Evolutionary conservation across 768 basidiomycete species (phyloP).

Genomic region (Strobilomyces dryophilus): DNA sequence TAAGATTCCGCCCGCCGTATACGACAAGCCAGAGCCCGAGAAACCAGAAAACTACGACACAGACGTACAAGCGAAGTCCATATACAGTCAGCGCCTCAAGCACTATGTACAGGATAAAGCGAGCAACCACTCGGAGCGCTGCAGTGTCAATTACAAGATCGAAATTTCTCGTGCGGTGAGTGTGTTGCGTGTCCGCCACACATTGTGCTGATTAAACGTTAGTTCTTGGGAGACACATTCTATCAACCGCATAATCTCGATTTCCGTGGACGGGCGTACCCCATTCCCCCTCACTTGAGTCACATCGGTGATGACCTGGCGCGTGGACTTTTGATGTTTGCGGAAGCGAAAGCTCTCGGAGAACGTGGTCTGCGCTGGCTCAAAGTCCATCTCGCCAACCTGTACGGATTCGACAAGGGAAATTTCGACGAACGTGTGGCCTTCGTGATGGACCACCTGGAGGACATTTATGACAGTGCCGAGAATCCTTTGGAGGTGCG

Average conservation of each 20-base stretch:
- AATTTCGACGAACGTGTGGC: constrained; percentile 88
- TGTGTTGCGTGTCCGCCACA: constrained; percentile 10
- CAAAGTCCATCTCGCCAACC: constrained; percentile 90
- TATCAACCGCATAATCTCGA: constrained; percentile 96
- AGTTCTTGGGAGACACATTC: constrained; percentile 86
- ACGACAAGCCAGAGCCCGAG: constrained; percentile 61
- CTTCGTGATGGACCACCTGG: constrained; percentile 69
- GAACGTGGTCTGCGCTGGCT: constrained; percentile 88
- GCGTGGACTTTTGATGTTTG: constrained; percentile 83
- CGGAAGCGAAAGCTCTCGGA: constrained; percentile 73
- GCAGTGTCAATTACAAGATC: constrained; percentile 93
- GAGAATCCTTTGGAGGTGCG: constrained; percentile 71
- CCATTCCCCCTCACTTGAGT: constrained; percentile 91
- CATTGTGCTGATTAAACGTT: background rate
- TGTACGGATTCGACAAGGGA: constrained; percentile 93
- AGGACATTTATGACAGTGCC: constrained; percentile 80
- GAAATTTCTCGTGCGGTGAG: constrained; percentile 90
- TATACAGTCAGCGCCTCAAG: constrained; percentile 56
- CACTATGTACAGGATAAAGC: constrained; percentile 55
- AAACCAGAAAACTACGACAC: constrained; percentile 39
- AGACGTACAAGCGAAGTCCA: constrained; percentile 51
- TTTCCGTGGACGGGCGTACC: constrained; percentile 96
- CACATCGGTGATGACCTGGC: constrained; percentile 95
- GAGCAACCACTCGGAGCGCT: constrained; percentile 87
- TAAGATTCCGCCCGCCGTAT: constrained; percentile 76